These are phyloP conservation scores for Xylariaceae sp. DNA, from an alignment of 2,329 filamentous ascomycete species.

Conservation along the genomic window DNA sequence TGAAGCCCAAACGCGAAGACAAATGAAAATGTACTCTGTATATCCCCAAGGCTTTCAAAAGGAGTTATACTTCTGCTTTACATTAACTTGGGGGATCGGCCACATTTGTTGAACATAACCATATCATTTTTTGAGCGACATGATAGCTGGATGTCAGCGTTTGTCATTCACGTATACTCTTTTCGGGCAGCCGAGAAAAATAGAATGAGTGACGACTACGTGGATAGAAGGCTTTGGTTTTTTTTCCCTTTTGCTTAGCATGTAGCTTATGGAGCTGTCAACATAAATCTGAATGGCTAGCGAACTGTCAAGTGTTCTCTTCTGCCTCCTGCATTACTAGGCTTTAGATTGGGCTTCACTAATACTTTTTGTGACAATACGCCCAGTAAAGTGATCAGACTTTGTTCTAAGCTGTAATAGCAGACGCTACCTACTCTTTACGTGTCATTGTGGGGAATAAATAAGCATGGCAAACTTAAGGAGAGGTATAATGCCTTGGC, in stretches of 20 bases:
- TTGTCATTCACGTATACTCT: too few relatives aligned
- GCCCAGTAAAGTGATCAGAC: too few relatives aligned
- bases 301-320: background rate
- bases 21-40: background rate
- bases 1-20: background rate
- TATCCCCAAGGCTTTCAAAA: background rate
- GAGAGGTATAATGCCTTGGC: too few relatives aligned
- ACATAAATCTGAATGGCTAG: background rate
- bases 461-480: too few relatives aligned
- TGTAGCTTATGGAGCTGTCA: constrained; percentile 7
- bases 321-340: background rate
- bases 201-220: constrained; percentile 9
- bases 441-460: too few relatives aligned
- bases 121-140: background rate
- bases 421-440: too few relatives aligned
- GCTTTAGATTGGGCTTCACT: too few relatives aligned
- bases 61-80: constrained; percentile 6
- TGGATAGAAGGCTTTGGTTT: constrained; percentile 6
- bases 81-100: background rate
- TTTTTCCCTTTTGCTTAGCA: constrained; percentile 10
- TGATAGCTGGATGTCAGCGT: background rate
- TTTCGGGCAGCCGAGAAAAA: constrained; percentile 7
- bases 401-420: too few relatives aligned
- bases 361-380: too few relatives aligned
- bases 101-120: background rate